Base-by-base conservation (phyloP, 176 grass and related monocot species). In the Oryza officinalis region DNA sequence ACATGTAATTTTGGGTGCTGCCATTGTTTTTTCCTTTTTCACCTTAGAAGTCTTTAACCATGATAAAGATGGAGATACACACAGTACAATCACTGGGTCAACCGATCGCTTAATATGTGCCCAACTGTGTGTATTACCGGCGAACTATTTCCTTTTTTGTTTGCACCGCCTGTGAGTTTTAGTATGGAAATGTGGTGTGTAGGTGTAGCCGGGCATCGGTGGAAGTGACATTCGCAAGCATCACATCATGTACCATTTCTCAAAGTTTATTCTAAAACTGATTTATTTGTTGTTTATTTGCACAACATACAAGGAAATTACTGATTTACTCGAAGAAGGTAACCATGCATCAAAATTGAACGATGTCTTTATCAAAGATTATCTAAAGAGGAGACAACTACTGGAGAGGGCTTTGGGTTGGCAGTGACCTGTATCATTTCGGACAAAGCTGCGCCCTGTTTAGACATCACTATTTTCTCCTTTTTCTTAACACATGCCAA, bases 401-500 rank as follows among this genome's bases (percentile, higher is more conserved):
- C 35, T 25, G 12, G 28, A 8, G 65, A 70, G 13, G 12, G 26
- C 41, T 83, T 63, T 73, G 38, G 20, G 27, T 49, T 49, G 52
- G 84, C 15, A 23, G 22, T 64, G 65, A 4, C 65, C 11, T 11
- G 8, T 46, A 83, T 72, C 66, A 77, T 78, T 83, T 52, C 27
- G 40, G 50, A 70, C 50, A 87, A 14, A 50, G 37, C 13, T n/a
- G 63, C 12, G 49, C 17, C 78, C 70, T 60, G 32, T 59, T 44
- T 25, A 65, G n/a, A 14, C 72, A 65, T 88, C 80, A 82, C 50
- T 41, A 25, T 77, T 26, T 78, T 65, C 64, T 6, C 23, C 14
- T 44, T 65, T 83, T 78, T 72, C 4, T 30, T 15, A 64, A 66
- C 86, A 65, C 68, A 83, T 73, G 74, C 67, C 57, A 88, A 88